Base-by-base conservation (phyloP, 2,329 filamentous ascomycete genomes). In the Acephala macrosclerotiorum region DNA sequence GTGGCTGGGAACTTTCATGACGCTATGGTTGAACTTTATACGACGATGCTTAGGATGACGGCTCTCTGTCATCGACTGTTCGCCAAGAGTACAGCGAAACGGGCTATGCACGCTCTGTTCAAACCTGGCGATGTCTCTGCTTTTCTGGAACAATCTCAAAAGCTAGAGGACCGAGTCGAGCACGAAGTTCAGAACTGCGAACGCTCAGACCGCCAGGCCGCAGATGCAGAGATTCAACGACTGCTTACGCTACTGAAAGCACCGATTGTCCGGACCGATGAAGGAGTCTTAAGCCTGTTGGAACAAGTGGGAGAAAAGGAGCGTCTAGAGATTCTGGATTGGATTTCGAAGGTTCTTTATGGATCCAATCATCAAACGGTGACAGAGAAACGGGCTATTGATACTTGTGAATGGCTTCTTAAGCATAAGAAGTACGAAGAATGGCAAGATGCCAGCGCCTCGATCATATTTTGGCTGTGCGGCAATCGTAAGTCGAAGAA, bases 301-400 rank as follows among this genome's bases (percentile, higher is more conserved):
- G 64, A 60, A 38, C 57, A 35, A 45, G 22, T 42, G 4, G 33
- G 65, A 6, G 58, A 71, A 7, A 26, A 35, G 2, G 59, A 65
- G 35, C 59, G 70, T 14, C 49, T 66, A 1, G 53, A 65, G 16
- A 70, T 75, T 36, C 62, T 76, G 1, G 42, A 71, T 33, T 76
- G 74, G 74, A 67, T 72, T 22, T 77, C 70, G 42, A 66, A 57
- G 45, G 69, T 68, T 22, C 71, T 42, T 4, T 70, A 67, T 58
- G 63, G 63, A 56, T 29, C 47, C 11, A 22, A 70, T 58, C 68
- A 70, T 33, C 14, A 58, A 35, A 61, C 55, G 16, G 63, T 67
- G 5, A 63, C 26, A 20, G 57, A 66, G 9, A 35, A 62, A n/a
- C 62, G 67, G 18, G 65, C 65, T 18, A 26, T 25, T 2, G 33